phyloP scores from a whole-genome alignment of 2,329 filamentous ascomycete genomes.

The Emergomyces africanus region DNA sequence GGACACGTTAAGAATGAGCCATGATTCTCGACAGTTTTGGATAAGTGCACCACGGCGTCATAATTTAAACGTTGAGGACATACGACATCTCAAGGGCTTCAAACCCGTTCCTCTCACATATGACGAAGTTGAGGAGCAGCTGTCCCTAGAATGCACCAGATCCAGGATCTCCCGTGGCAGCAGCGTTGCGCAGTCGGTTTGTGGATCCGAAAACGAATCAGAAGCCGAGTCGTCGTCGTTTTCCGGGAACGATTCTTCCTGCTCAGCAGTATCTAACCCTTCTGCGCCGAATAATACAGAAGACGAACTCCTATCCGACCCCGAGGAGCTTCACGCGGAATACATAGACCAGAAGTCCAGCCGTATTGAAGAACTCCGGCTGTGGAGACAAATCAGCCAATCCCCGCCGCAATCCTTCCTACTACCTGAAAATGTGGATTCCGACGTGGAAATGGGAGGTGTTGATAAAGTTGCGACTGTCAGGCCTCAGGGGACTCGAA shows the following conservation, averaged over 20 bases:
- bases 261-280: background rate
- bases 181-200: background rate
- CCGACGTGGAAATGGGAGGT: slow-evolving; percentile 10
- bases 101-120: slow-evolving; percentile 22
- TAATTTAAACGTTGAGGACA: slow-evolving; percentile 37
- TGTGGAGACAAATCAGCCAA: slow-evolving; percentile 33
- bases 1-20: slow-evolving; percentile 38
- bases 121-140: slow-evolving; percentile 20
- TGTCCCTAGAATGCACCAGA: background rate
- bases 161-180: background rate
- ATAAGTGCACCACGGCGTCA: slow-evolving; percentile 39
- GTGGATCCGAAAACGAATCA: background rate
- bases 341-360: slow-evolving; percentile 35
- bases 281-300: slow-evolving; percentile 1
- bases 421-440: slow-evolving; percentile 12
- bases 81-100: slow-evolving; percentile 20
- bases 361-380: slow-evolving; percentile 30
- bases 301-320: slow-evolving; percentile 13
- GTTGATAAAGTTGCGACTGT: slow-evolving; percentile 12
- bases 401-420: slow-evolving; percentile 2
- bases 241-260: background rate
- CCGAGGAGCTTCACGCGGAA: slow-evolving; percentile 35
- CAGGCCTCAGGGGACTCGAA: slow-evolving; percentile 19
- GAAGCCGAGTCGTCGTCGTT: background rate
- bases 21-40: slow-evolving; percentile 39